Evolutionary conservation across 345 rosid species (phyloP).

Genomic region (Reutealis trisperma): DNA sequence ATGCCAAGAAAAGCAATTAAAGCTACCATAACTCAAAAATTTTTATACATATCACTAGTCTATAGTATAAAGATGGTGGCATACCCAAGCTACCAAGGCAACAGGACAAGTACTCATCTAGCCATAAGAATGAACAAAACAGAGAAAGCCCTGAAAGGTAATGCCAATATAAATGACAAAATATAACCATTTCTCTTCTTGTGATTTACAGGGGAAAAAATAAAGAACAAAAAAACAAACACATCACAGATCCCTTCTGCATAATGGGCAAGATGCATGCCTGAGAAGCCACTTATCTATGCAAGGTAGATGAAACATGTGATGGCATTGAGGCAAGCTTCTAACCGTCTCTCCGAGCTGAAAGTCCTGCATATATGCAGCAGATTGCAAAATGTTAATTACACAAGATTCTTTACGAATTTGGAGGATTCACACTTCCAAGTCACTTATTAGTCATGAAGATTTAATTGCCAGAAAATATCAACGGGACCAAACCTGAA

Average conservation of each 20-base stretch:
- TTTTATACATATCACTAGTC: slow-evolving; percentile 41
- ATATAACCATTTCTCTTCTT: slow-evolving; percentile 19
- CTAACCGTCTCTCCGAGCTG: slow-evolving; percentile 87
- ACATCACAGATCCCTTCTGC: slow-evolving; percentile 82
- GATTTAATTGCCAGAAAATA: too few relatives aligned
- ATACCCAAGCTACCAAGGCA: slow-evolving; percentile 9
- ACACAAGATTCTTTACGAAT: background rate
- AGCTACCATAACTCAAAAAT: slow-evolving; percentile 30
- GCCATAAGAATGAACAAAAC: slow-evolving; percentile 15
- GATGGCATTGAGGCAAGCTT: slow-evolving; percentile 95
- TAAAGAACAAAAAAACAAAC: background rate
- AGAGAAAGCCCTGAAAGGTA: slow-evolving; percentile 20
- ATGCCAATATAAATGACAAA: slow-evolving; percentile 15
- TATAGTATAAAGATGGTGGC: slow-evolving; percentile 24
- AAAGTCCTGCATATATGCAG: slow-evolving; percentile 67
- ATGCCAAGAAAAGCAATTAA: background rate
- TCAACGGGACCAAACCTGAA: slow-evolving; percentile 59
- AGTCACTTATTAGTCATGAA: background rate
- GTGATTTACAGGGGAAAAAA: slow-evolving; percentile 21
- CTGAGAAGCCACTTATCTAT: slow-evolving; percentile 90
- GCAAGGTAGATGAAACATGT: slow-evolving; percentile 96
- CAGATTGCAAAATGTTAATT: slow-evolving; percentile 9
- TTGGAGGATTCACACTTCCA: background rate
- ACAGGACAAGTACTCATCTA: slow-evolving; percentile 10
- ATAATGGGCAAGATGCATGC: slow-evolving; percentile 94